Evolutionary conservation across 2,329 filamentous ascomycete species (phyloP).

Genomic region (Botryotinia convoluta): DNA sequence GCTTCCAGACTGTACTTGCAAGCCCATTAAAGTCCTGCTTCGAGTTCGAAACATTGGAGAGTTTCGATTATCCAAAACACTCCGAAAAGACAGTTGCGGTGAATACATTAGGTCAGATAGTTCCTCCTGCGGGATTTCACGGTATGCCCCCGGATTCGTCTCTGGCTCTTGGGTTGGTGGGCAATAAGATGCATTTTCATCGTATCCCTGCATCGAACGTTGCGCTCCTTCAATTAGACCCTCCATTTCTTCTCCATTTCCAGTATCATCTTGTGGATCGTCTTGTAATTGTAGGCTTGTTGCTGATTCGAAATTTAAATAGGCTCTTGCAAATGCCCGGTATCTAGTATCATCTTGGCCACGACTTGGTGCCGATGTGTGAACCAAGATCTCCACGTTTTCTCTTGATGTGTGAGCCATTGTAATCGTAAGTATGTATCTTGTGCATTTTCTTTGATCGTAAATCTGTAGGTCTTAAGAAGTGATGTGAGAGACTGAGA

Average conservation of each 20-base stretch:
- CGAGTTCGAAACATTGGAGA: slow-evolving; percentile 32
- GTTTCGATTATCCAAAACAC: slow-evolving; percentile 33
- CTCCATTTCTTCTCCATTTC: not conserved
- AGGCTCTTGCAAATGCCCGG: slow-evolving; percentile 36
- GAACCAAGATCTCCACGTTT: slow-evolving; percentile 38
- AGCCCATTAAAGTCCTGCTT: not conserved
- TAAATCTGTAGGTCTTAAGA: not conserved
- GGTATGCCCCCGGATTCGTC: not conserved
- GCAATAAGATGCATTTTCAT: slow-evolving; percentile 31
- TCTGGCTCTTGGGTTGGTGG: slow-evolving; percentile 14
- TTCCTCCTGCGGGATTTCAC: not conserved
- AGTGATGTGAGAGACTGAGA: not conserved
- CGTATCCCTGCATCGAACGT: slow-evolving; percentile 26
- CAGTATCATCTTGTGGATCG: not conserved
- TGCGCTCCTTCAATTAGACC: slow-evolving; percentile 38
- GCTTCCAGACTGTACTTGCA: not conserved
- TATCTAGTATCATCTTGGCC: slow-evolving; percentile 37
- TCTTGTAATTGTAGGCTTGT: slow-evolving; percentile 22
- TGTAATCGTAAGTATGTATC: not conserved
- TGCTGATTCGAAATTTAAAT: slow-evolving; percentile 34
- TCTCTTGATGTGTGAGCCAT: slow-evolving; percentile 28
- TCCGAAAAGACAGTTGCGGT: slow-evolving; percentile 33
- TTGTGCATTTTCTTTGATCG: not conserved
- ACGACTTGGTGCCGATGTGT: slow-evolving; percentile 36
- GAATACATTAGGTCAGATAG: slow-evolving; percentile 21